Evolutionary conservation across 192 early-diverging fungal species (phyloP).

Genomic region (Umbelopsis ramanniana): DNA sequence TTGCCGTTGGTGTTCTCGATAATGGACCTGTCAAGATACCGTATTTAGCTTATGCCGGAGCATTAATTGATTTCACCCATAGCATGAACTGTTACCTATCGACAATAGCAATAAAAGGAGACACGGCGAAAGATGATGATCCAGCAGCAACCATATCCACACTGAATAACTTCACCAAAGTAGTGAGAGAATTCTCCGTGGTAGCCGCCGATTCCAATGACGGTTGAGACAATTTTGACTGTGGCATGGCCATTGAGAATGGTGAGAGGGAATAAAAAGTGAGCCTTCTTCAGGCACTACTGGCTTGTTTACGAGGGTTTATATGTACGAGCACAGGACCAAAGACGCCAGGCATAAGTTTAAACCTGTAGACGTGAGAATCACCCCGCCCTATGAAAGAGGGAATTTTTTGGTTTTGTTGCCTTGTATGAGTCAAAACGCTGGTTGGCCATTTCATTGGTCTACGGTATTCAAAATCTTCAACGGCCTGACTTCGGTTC

Average conservation of each 20-base stretch:
- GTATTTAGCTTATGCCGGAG: constrained; percentile 1
- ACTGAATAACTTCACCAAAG: constrained; percentile 30
- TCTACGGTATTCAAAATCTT: constrained; percentile 10
- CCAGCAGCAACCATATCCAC: constrained; percentile 43
- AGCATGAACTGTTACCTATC: constrained; percentile 41
- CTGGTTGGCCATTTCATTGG: constrained; percentile 18
- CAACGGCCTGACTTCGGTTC: background rate
- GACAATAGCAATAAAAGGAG: constrained; percentile 51
- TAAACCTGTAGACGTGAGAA: constrained; percentile 21
- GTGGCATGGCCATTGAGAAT: constrained; percentile 6
- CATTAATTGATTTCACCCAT: background rate
- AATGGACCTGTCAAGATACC: constrained; percentile 40
- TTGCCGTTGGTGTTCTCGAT: constrained; percentile 53
- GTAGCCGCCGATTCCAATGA: constrained; percentile 17
- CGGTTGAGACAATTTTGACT: constrained; percentile 16
- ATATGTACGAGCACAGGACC: constrained; percentile 22
- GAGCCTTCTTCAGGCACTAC: background rate
- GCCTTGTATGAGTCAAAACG: constrained; percentile 10
- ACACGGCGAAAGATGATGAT: constrained; percentile 38
- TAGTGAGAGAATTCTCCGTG: constrained; percentile 16
- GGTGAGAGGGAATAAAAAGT: background rate
- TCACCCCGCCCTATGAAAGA: background rate
- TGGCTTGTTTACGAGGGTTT: constrained; percentile 4
- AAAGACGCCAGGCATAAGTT: constrained; percentile 19
- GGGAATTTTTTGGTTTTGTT: constrained; percentile 9